These are phyloP conservation scores for Pholiota microspora DNA, from an alignment of 768 basidiomycete species.

Conservation along the genomic window DNA sequence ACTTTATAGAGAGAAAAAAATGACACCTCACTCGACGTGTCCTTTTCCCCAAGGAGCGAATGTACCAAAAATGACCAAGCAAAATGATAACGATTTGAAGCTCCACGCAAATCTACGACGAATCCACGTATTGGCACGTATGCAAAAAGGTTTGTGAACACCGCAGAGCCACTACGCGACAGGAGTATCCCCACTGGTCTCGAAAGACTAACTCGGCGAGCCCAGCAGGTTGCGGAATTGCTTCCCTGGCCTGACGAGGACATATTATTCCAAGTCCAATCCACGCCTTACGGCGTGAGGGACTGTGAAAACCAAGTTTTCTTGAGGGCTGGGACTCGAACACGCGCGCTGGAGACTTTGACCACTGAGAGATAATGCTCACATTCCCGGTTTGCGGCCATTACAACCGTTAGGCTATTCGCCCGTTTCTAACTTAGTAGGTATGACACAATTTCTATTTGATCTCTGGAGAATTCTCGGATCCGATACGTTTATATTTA, in stretches of 20 bases:
- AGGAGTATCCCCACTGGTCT: conserved; percentile 83
- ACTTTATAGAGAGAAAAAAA: no score
- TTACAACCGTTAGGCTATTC: conserved; percentile 75
- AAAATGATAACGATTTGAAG: no score
- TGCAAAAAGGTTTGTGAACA: conserved; percentile 73
- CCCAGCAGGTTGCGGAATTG: conserved; percentile 88
- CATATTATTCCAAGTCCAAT: conserved; percentile 77
- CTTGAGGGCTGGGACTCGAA: conserved; percentile 93
- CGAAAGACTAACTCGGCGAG: conserved; percentile 91
- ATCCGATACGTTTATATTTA: no score
- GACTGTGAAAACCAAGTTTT: conserved; percentile 87
- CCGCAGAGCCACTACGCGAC: conserved; percentile 77
- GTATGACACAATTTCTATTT: background rate
- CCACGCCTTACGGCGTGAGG: conserved; percentile 63
- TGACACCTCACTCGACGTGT: no score
- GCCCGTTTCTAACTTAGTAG: conserved; percentile 12
- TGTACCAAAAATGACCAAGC: no score
- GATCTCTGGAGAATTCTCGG: background rate
- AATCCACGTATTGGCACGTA: no score
- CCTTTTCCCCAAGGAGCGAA: no score
- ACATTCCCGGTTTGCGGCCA: conserved; percentile 82
- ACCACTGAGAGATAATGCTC: conserved; percentile 64
- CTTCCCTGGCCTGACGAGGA: conserved; percentile 88
- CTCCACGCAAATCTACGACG: no score
- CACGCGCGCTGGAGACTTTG: conserved; percentile 73